Base-by-base conservation (phyloP, 805 yeast genomes). In the Ogataea nitratoaversa region DNA sequence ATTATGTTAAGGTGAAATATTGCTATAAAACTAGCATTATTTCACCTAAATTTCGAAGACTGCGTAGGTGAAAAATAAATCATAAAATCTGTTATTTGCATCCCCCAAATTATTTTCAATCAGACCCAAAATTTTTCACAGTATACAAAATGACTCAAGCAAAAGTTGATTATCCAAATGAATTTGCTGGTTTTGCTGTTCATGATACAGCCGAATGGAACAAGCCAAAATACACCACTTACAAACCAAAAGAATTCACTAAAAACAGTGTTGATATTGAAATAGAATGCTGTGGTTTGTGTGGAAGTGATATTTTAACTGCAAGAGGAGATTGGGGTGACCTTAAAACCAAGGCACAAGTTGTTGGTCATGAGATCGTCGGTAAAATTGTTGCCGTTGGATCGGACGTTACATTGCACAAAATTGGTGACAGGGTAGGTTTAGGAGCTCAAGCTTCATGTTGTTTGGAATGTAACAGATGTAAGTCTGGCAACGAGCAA, bases 281-380 rank as follows among this genome's bases (percentile, higher is more conserved):
- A 56, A 71, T 75, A 37, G 78, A 74, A 48, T 72, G 76, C 43
- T 78, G 84, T 60, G 84, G 84, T 52, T 66, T 82, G 9, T 82
- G 89, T 64, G 89, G 86, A 16, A 71, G 79, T 24, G 87, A 82
- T 52, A 55, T 75, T 32, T 73, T 73, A 60, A 68, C 74, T 20
- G 68, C 76, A 32, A 60, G 62, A 40, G 80, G 76, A 46, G 67
- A 64, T 38, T 64, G 67, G 38, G 69, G 67, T 35, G 71, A 66
- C 37, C 50, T 60, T 29, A 50, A 50, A 49, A 54, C 60, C 17
- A 45, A 57, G 42, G 65, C 74, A 13, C 71, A 68, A 53, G 68
- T 73, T 47, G 82, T 77, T n/a, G 74, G 74, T 28, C 74, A 69
- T 53, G 74, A 69, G 52, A 65, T 69, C 48, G 52, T 69, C 22